Conservation (phyloP, 225 moss, liverwort and hornwort genomes). For the Pleurozium schreberi region DNA sequence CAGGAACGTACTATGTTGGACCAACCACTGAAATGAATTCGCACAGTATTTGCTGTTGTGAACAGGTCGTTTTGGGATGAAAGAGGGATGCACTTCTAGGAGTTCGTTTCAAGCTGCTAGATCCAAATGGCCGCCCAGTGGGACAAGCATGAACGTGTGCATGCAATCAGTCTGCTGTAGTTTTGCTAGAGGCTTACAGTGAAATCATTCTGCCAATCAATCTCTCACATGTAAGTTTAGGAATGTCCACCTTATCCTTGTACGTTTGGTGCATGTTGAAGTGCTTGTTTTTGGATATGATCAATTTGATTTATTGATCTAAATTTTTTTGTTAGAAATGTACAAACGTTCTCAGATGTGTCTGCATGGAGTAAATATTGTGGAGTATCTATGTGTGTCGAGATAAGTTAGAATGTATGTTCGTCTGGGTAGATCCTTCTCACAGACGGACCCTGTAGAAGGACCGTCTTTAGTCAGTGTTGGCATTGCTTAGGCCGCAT, state of each 20-base stretch:
- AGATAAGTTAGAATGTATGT: neutral
- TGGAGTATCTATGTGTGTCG: neutral
- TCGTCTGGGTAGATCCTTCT: neutral
- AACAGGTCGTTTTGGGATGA: neutral
- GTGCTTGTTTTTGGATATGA: neutral
- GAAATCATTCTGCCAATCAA: conserved; percentile 9
- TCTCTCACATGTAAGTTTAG: neutral
- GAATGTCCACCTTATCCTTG: neutral
- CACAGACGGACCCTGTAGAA: neutral
- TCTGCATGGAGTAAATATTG: neutral
- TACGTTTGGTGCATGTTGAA: neutral
- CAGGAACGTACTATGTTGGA: neutral
- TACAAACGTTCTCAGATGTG: neutral
- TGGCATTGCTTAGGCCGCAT: neutral
- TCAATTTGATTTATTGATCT: neutral
- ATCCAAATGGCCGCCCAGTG: neutral
- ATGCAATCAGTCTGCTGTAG: neutral
- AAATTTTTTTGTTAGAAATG: neutral
- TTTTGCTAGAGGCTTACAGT: neutral
- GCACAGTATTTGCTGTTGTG: neutral
- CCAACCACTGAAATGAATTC: neutral
- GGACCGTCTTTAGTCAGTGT: neutral
- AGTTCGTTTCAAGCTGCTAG: neutral
- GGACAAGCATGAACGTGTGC: neutral
- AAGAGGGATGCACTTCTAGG: conserved; percentile 1